A percentile compares a stretch with the other conserved stretches of the same genome.
These are phyloP conservation scores for Ophiostoma novo-ulmi DNA, from an alignment of 2,329 filamentous ascomycete species.

Conservation along the genomic window DNA sequence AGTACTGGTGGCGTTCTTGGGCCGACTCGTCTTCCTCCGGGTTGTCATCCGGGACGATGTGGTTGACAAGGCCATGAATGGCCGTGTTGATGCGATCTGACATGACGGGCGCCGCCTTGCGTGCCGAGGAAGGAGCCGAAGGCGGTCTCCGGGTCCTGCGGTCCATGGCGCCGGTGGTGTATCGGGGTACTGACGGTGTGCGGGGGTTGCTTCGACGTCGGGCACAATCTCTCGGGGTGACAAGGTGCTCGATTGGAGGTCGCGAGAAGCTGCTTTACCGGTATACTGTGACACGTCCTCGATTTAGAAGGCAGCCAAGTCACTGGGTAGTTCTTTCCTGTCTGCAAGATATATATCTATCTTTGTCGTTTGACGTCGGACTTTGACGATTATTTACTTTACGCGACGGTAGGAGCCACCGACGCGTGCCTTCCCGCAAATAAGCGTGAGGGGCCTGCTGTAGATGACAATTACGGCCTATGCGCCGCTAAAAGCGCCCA, in stretches of 20 bases:
- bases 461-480: not conserved
- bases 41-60: conserved; percentile 62
- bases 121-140: conserved; percentile 20
- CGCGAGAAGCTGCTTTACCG: not conserved
- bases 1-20: conserved; percentile 63
- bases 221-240: not conserved
- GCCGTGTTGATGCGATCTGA: conserved; percentile 69
- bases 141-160: conserved; percentile 22
- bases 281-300: not conserved
- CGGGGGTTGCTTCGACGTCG: not conserved
- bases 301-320: not conserved
- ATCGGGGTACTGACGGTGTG: conserved; percentile 11
- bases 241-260: not conserved
- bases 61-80: conserved; percentile 71
- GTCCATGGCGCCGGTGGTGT: conserved; percentile 21
- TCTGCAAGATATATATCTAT: conserved; percentile 7
- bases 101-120: conserved; percentile 52
- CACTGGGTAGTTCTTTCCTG: not conserved
- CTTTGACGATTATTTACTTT: not conserved
- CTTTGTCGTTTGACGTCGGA: conserved; percentile 10
- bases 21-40: conserved; percentile 62
- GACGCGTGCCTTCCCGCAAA: conserved; percentile 20
- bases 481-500: not conserved
- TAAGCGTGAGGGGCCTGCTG: conserved; percentile 9
- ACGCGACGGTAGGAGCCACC: conserved; percentile 22